Evolutionary conservation across 805 yeast species (phyloP), one percentile per base, ranked within the genome.

Genomic region (Candida verbasci): DNA sequence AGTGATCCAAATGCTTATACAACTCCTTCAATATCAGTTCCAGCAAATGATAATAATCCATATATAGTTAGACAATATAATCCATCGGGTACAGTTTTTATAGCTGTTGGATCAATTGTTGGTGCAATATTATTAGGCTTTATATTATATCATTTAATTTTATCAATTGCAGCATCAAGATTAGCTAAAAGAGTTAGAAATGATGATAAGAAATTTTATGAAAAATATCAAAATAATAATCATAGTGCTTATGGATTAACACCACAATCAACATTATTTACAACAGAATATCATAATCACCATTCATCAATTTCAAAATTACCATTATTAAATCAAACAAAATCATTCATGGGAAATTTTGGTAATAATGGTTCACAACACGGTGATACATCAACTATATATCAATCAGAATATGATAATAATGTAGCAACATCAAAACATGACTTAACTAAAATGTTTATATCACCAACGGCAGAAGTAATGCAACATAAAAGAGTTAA

Each of bases 21-120:
- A 15, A 65, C 76, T 7, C 80, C 81, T 2, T 45, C 70, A 1
- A 61, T 77, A 11, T 57, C 70, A 1, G 75, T 79, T 9, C 95
- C 95, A 0, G 62, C 80, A 1, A 68, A 75, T 27, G 48, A 47
- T 12, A 60, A 70, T 34, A 86, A 86, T 56, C 95, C 95, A 9
- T 79, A 72, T 49, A 66, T 86, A 14, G 58, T 72, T 46, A 57
- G 63, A 31, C 58, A 78, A 5, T 52, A 52, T 15, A 65, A 69
- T 31, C 86, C 88, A 1, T 70, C 75, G 31, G 95, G 95, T 1
- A 82, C 93, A 1, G 88, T 87, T 2, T 86, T 86, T 59, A 86
- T 87, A 35, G 82, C 85, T 0, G 82, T 86, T 29, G 95, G 94
- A 1, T 66, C 82, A 9, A 67, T 80, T 25, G 76, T 80, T 4